Evolutionary conservation across 2,329 filamentous ascomycete genomes (phyloP).

Genomic region (Leptosphaerulina australis): DNA sequence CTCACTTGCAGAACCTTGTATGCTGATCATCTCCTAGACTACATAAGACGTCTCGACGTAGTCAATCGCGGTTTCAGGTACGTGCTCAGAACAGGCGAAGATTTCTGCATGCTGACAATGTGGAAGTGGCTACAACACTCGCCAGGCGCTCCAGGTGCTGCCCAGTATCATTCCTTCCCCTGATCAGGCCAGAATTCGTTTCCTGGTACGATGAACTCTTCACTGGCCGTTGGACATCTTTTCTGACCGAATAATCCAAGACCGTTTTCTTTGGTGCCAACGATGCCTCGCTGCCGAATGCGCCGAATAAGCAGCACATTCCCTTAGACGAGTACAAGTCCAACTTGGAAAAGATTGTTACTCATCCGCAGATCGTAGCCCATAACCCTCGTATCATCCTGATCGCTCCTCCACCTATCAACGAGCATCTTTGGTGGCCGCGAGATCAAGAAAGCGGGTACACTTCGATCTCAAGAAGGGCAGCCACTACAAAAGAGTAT

Average conservation of each 20-base stretch:
- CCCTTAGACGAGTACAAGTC: conserved; percentile 74
- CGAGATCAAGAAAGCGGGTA: conserved; percentile 49
- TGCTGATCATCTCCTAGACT: conserved; percentile 59
- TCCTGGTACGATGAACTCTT: conserved; percentile 59
- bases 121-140: conserved; percentile 77
- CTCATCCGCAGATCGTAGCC: conserved; percentile 69
- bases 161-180: conserved; percentile 73
- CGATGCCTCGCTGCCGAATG: conserved; percentile 73
- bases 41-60: conserved; percentile 79
- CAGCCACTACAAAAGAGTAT: conserved; percentile 66
- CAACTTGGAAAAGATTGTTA: conserved; percentile 74
- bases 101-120: conserved; percentile 12
- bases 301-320: conserved; percentile 73
- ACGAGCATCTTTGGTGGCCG: conserved; percentile 72
- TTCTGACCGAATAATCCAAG: conserved; percentile 52
- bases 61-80: conserved; percentile 82
- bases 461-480: conserved; percentile 58
- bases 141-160: conserved; percentile 72
- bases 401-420: conserved; percentile 80
- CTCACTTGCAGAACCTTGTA: conserved; percentile 7
- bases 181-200: conserved; percentile 65
- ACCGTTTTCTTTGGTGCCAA: conserved; percentile 88
- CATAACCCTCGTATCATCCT: conserved; percentile 78
- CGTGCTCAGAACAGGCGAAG: not conserved
- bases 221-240: not conserved